Evolutionary conservation across 805 yeast species (phyloP), one percentile per base, ranked within the genome.

Genomic region (Wickerhamiella lipophila): DNA sequence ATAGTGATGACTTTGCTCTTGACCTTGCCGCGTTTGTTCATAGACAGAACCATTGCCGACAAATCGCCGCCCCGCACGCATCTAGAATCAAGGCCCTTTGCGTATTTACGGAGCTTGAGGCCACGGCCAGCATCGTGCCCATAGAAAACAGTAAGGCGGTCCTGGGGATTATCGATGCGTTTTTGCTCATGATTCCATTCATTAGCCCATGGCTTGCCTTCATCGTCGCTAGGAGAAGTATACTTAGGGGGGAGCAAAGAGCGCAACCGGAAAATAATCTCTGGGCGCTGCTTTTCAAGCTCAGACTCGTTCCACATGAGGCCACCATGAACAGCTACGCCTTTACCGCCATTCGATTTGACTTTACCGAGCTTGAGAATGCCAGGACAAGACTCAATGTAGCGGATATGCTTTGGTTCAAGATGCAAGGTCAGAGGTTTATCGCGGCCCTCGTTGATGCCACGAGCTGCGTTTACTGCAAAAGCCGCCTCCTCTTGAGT

Each of bases 81-180:
- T 1, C 83, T 84, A 9, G 83, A 68, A 60, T 89, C 97, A 35
- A 88, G 66, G 0, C 96, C 97, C 57, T 75, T 77, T 2, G 95
- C 71, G 62, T 70, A 85, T 52, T 74, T 73, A 54, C 74, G 73
- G 45, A 79, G 54, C 49, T 74, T 77, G 45, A 87, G 72, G 1
- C 96, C 95, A 49, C 79, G 68, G 49, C 77, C 70, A 3, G 96
- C 94, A 60, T 85, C 94, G 60, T 88, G 97, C 1, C 96, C 97
- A 60, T 88, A 88, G 57, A 76, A 77, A 3, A 84, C 86, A 49
- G 59, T 64, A 42, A 32, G 49, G 36, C 64, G 62, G 30, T 56
- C 56, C n/a, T 52, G 60, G 13, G 48, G 42, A 11, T 27, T 9
- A 16, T 35, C 42, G 13, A 25, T 19, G 55, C 58, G 50, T 23